Evolutionary conservation across 192 early-diverging fungal genomes (phyloP), one percentile per base, ranked within the genome.

Genomic region (Chytriomyces sp.): DNA sequence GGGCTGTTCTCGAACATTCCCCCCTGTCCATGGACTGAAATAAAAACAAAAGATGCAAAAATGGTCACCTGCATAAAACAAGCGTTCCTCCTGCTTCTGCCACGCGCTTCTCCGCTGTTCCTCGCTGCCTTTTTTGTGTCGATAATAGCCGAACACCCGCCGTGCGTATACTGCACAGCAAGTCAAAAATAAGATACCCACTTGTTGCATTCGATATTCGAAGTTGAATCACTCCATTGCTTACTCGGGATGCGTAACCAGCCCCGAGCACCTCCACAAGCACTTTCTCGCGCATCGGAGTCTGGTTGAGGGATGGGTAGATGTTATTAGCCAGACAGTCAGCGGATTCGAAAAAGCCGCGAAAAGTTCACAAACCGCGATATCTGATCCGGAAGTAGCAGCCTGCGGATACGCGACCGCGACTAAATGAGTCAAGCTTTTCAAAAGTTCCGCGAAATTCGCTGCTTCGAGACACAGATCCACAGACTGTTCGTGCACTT

Each of bases 401-500:
- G 28, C 62, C 18, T 64, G 7, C 2, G 79, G 80, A 50, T 84
- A 84, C 16, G 80, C 50, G 10, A 67, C 49, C n/a, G 26, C 60
- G 44, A 81, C 61, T 13, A 85, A 71, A 6, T 63, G 53, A 8
- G 66, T 61, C 35, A 85, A 70, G 11, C 81, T 74, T 76, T 83
- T 82, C 16, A 85, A 59, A 23, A 85, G 68, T 61, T 85, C 84
- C 7, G 76, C 67, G 65, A 75, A 82, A 68, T 85, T 82, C 26
- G 45, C 48, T 46, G 72, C 75, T 11, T 45, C 13, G 10, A 85
- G 77, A 53, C 70, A 78, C 10, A 74, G 47, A 26, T 80, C 72
- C 0, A 76, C 84, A 16, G 76, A 79, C 13, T 11, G 23, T 61
- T 85, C 84, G 76, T 85, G 82, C 6, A 82, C 79, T n/a, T 69